Evolutionary conservation across 1,139 yeast species (phyloP).

Genomic region (Diutina pseudorugosa): DNA sequence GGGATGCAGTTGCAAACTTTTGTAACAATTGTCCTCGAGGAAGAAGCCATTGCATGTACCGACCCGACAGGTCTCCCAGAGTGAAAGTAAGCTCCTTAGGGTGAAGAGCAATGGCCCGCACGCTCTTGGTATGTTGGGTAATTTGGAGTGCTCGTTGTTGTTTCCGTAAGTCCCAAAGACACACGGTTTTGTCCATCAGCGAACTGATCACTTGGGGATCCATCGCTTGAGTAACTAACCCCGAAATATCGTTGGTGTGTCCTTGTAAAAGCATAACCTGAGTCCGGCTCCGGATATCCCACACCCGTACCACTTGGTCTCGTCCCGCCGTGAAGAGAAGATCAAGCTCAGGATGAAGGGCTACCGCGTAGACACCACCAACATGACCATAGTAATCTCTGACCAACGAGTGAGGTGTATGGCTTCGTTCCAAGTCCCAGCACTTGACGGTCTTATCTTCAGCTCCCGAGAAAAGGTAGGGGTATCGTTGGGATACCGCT

Average conservation of each 20-base stretch:
- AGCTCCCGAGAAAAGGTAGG: conserved; percentile 84
- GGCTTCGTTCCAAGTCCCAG: conserved; percentile 89
- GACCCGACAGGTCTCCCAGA: conserved; percentile 71
- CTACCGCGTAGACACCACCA: conserved; percentile 77
- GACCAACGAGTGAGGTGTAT: conserved; percentile 31
- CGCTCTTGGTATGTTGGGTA: conserved; percentile 78
- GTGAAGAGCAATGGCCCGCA: conserved; percentile 61
- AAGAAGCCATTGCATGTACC: conserved; percentile 70
- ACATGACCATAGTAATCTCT: conserved; percentile 91
- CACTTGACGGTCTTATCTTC: conserved; percentile 93
- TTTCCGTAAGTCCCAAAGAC: conserved; percentile 67
- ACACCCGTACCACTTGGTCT: conserved; percentile 75
- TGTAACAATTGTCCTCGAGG: conserved; percentile 62
- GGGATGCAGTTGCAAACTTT: conserved; percentile 17
- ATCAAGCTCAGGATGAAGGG: conserved; percentile 79
- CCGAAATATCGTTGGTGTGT: conserved; percentile 64
- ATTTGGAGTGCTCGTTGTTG: conserved; percentile 36
- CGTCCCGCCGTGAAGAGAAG: conserved; percentile 84
- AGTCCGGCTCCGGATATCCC: conserved; percentile 83
- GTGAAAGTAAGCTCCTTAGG: conserved; percentile 62
- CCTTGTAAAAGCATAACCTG: conserved; percentile 75
- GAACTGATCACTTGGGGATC: conserved; percentile 84
- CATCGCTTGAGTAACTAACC: conserved; percentile 51
- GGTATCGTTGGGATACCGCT: conserved; percentile 60
- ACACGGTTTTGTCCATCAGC: conserved; percentile 74